Evolutionary conservation across 192 early-diverging fungal species (phyloP).

Genomic region (Backusella mclennaniae): DNA sequence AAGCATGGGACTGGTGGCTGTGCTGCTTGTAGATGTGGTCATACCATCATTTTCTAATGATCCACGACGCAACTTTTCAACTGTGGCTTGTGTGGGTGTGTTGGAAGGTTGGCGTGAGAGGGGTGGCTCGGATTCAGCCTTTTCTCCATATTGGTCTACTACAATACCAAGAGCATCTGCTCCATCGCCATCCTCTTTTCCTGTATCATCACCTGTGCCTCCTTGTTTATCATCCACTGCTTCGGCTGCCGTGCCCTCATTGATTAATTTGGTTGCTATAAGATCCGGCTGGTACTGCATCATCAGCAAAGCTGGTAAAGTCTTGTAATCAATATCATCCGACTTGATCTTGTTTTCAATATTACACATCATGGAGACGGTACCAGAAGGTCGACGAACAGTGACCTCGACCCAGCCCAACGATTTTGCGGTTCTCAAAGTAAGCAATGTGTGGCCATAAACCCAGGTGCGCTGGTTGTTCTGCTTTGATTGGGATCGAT

Average conservation of each 20-base stretch:
- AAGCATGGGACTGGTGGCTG: not conserved
- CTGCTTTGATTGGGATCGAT: slow-evolving; percentile 36
- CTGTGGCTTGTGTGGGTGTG: not conserved
- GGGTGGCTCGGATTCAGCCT: not conserved
- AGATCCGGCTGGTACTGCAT: slow-evolving; percentile 45
- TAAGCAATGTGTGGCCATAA: slow-evolving; percentile 85
- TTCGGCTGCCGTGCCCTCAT: slow-evolving; percentile 4
- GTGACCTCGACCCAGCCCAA: slow-evolving; percentile 79
- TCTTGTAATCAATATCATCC: slow-evolving; percentile 44
- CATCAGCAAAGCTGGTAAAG: slow-evolving; percentile 54
- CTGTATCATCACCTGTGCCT: not conserved
- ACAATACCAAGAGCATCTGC: slow-evolving; percentile 4
- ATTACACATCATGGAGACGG: slow-evolving; percentile 63
- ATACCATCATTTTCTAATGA: not conserved
- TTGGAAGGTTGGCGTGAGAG: not conserved
- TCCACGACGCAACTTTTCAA: not conserved
- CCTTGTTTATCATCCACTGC: slow-evolving; percentile 5
- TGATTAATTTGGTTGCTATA: slow-evolving; percentile 12
- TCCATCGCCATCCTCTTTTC: not conserved
- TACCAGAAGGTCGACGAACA: slow-evolving; percentile 80
- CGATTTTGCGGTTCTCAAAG: slow-evolving; percentile 63
- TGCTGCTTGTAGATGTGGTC: not conserved
- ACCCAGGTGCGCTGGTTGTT: slow-evolving; percentile 68
- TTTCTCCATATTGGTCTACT: not conserved
- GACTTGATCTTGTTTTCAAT: slow-evolving; percentile 66